Base-by-base conservation (phyloP, 2,329 filamentous ascomycete genomes). In the Sporothrix pallida region DNA sequence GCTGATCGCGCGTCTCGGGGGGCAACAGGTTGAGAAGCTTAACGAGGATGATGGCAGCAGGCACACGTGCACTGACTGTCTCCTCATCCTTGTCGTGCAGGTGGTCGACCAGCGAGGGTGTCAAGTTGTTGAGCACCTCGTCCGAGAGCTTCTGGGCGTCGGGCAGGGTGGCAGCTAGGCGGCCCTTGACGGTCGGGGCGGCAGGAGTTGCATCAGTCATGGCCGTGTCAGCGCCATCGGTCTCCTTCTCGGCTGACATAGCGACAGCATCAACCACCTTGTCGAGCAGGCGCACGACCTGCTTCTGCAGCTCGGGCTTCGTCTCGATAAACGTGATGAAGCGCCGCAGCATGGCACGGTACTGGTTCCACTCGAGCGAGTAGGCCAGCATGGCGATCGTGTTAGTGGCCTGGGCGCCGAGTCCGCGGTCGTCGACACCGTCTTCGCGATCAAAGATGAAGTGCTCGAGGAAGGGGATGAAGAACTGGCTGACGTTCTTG, bases 71-170 rank as follows among this genome's bases (percentile, higher is more conserved):
- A 83, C 95, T 97, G 81, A 99, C 95, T 69, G 94, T 95, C 0
- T 94, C 91, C 80, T 99, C 96, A 76, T 98, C 93, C 81, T 98
- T 98, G 78, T 97, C 91, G 78, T 98, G 95, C 42, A 98, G 88
- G 80, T 97, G 96, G 63, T 90, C 89, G n/a, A 91, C 87, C 46
- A 99, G 83, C 20, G 92, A 89, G 0, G 95, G 94, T 52, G 97
- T 83, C 78, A 97, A 92, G 75, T 91, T 90, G 23, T 89, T 88
- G 56, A 89, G 87, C 71, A 98, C 85, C 77, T 97, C 94, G 0
- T 88, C 86, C 17, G 88, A 85, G 48, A 97, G 85, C 80, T 93
- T 93, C 10, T 89, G 83, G 75, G 87, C 82, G 48, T 87, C 86
- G 0, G 94, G 94, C 72, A 94, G 84, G 0, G 91, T 93, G 56